Conservation (phyloP, 805 yeast species). For the Sungouiozyma intestinalis region DNA sequence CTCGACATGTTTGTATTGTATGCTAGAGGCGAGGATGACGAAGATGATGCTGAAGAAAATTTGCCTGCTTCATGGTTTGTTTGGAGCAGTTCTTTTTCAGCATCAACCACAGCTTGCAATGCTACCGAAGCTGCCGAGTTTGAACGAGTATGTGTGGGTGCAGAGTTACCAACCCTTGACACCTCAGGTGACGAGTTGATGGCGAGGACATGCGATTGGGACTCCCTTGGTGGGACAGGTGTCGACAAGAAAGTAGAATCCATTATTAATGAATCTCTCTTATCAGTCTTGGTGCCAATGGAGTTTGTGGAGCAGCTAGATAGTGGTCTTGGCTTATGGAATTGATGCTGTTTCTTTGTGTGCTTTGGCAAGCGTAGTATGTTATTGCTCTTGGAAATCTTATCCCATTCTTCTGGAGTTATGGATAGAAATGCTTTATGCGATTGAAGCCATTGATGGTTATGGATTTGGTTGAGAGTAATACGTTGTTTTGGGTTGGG, state of each 20-base stretch:
- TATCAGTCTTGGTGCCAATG: slow-evolving; percentile 27
- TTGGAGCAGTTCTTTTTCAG: slow-evolving; percentile 30
- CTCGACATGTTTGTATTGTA: neutral
- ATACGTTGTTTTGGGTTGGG: slow-evolving; percentile 76
- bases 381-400: slow-evolving; percentile 14
- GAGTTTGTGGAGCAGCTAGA: slow-evolving; percentile 31
- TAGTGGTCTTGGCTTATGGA: slow-evolving; percentile 15
- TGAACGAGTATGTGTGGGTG: slow-evolving; percentile 28
- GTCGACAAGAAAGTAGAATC: slow-evolving; percentile 32
- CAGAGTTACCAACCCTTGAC: slow-evolving; percentile 12
- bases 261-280: slow-evolving; percentile 28
- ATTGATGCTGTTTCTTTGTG: slow-evolving; percentile 5
- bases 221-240: slow-evolving; percentile 61
- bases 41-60: neutral
- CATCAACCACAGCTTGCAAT: slow-evolving; percentile 63
- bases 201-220: slow-evolving; percentile 49
- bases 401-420: slow-evolving; percentile 89
- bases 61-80: slow-evolving; percentile 1
- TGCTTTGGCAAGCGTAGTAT: slow-evolving; percentile 10
- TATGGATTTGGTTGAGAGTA: slow-evolving; percentile 54
- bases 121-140: slow-evolving; percentile 53
- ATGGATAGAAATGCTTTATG: slow-evolving; percentile 79
- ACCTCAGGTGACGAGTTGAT: slow-evolving; percentile 31
- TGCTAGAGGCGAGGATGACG: neutral
- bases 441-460: slow-evolving; percentile 80